Evolutionary conservation across 2,329 filamentous ascomycete genomes (phyloP), one percentile per base, ranked within the genome.

Genomic region (Botrytis squamosa): DNA sequence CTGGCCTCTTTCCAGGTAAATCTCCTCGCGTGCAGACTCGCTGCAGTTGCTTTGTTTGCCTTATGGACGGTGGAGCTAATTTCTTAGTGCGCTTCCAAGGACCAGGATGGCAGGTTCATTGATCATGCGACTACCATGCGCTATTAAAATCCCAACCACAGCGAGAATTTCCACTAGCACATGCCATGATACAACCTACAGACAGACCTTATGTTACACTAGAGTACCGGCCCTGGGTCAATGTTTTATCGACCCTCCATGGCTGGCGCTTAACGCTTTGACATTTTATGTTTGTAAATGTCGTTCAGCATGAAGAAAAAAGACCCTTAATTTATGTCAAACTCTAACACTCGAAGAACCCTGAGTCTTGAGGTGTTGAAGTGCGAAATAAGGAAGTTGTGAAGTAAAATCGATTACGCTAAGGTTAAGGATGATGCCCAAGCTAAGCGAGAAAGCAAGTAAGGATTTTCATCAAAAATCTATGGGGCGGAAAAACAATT

Each of bases 121-220:
- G 66, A 68, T 68, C 66, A 68, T 68, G 66, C 66, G 66, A 68
- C 49, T 68, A 42, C 36, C 66, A 68, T 57, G 66, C 66, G 18
- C 49, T 57, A 57, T 68, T 29, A 57, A 55, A 55, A 9, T 40
- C 66, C 66, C 38, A 68, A 38, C 36, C 49, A 42, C 9, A 57
- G n/a, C n/a, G 38, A 33, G 49, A 68, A 57, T 55, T 68, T n/a
- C 25, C 25, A 67, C 49, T 14, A 42, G 25, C 36, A 52, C 65
- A 55, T 38, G 25, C 38, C 65, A 55, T 55, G 36, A 55, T 67
- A 67, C 46, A 68, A 40, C 25, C 65, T 40, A 55, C 36, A 55
- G 46, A 40, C 25, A 68, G 66, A 68, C 49, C 65, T 22, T n/a
- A 57, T 42, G 33, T 66, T 49, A 49, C 29, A 66, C 36, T n/a